A percentile compares a stretch with the other conserved stretches of the same genome.
phyloP scores from a whole-genome alignment of 805 yeast species.

The Candida qinlingensis region DNA sequence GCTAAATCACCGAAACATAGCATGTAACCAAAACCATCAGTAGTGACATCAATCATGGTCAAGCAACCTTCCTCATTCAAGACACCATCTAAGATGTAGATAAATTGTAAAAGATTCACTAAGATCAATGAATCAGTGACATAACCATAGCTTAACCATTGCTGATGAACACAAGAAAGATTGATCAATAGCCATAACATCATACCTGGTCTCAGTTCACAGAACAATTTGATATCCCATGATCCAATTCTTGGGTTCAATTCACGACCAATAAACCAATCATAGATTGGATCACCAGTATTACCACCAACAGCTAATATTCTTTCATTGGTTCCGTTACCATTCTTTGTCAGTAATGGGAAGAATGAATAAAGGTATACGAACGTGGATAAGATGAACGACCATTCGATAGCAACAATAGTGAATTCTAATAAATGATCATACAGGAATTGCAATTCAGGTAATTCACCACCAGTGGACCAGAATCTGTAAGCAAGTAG shows the following conservation, averaged over 20 bases:
- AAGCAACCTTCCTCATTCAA: slow-evolving; percentile 84
- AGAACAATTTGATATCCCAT: slow-evolving; percentile 85
- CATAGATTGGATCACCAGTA: slow-evolving; percentile 67
- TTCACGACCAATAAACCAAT: slow-evolving; percentile 97
- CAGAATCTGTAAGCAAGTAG: slow-evolving; percentile 47
- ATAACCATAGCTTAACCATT: slow-evolving; percentile 54
- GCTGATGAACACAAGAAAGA: slow-evolving; percentile 75
- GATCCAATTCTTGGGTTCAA: slow-evolving; percentile 83
- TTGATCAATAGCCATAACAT: slow-evolving; percentile 79
- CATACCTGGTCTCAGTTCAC: slow-evolving; percentile 94
- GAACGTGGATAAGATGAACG: slow-evolving; percentile 55
- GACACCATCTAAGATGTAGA: slow-evolving; percentile 88
- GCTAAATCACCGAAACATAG: slow-evolving; percentile 90
- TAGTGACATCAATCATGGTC: slow-evolving; percentile 92
- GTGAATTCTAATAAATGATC: slow-evolving; percentile 62
- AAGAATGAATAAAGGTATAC: slow-evolving; percentile 67
- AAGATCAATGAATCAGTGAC: slow-evolving; percentile 69
- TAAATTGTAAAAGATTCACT: slow-evolving; percentile 64
- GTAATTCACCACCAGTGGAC: slow-evolving; percentile 49
- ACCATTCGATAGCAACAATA: slow-evolving; percentile 55
- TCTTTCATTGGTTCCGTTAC: slow-evolving; percentile 52
- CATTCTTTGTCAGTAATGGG: slow-evolving; percentile 47
- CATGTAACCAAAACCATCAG: slow-evolving; percentile 98
- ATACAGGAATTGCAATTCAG: slow-evolving; percentile 77
- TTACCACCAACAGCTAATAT: slow-evolving; percentile 86